These are phyloP conservation scores for Phanerochaete sordida DNA, from an alignment of 768 basidiomycete genomes.

Conservation along the genomic window DNA sequence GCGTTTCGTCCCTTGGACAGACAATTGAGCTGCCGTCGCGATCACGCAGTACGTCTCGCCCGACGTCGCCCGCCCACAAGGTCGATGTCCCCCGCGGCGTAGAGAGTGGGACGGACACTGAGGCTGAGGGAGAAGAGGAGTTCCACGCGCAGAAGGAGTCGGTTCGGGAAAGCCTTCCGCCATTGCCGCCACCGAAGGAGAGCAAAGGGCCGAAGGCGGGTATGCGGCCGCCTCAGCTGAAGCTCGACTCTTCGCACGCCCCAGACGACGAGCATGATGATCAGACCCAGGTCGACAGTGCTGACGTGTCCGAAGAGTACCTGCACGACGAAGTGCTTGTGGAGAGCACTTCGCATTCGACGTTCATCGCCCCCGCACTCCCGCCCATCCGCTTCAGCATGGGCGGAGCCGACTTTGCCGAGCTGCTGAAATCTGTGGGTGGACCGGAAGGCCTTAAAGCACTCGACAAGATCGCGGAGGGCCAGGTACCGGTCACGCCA, in stretches of 20 bases:
- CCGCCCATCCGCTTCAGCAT: conserved; percentile 92
- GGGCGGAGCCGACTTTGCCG: conserved; percentile 77
- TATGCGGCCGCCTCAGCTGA: conserved; percentile 26
- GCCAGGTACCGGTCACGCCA: conserved; percentile 15
- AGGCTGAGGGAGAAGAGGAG: conserved; percentile 47
- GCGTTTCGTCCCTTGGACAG: conserved; percentile 14
- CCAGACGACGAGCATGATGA: conserved; percentile 38
- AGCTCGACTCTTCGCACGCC: conserved; percentile 19
- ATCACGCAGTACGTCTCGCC: conserved; percentile 37
- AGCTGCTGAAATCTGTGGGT: conserved; percentile 59
- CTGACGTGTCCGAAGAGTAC: conserved; percentile 22
- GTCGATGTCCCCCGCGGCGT: conserved; percentile 70
- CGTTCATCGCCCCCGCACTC: conserved; percentile 82
- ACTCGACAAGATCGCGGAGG: conserved; percentile 41
- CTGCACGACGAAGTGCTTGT: conserved; percentile 51
- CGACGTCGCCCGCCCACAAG: conserved; percentile 57
- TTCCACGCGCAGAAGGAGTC: conserved; percentile 16
- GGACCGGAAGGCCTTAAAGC: conserved; percentile 43
- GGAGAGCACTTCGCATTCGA: conserved; percentile 63
- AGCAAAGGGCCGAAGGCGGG: conserved; percentile 14
- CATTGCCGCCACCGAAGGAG: conserved; percentile 43
- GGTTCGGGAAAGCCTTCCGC: conserved; percentile 28
- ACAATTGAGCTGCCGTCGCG: conserved; percentile 24
- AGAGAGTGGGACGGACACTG: conserved; percentile 74
- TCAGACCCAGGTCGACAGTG: conserved; percentile 24